phyloP scores from a whole-genome alignment of 306 rosid genomes.

The Spatholobus suberectus region DNA sequence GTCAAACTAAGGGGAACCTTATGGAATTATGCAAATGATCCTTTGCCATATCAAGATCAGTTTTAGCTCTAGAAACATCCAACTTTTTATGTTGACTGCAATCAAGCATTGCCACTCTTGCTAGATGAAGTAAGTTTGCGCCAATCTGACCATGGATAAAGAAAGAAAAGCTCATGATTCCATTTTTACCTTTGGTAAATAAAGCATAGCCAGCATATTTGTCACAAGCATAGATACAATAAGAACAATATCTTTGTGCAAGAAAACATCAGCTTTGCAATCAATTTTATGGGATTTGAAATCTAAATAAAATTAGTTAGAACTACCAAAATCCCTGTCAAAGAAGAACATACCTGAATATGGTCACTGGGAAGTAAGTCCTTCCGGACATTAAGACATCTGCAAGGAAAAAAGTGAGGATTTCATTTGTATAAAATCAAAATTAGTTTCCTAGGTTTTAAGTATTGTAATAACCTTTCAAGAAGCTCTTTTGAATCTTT shows the following conservation, averaged over 20 bases:
- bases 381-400: conserved; percentile 79
- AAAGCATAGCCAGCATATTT: conserved; percentile 14
- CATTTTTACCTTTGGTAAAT: conserved; percentile 14
- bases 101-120: conserved; percentile 66
- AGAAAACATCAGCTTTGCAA: conserved; percentile 30
- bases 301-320: background rate
- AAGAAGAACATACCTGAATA: conserved; percentile 68
- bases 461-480: conserved; percentile 63
- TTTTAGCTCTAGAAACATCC: conserved; percentile 56
- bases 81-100: conserved; percentile 47
- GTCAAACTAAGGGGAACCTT: conserved; percentile 56
- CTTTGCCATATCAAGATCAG: conserved; percentile 69
- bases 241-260: conserved; percentile 5
- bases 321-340: conserved; percentile 27
- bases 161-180: conserved; percentile 8
- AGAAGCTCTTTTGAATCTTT: conserved; percentile 84
- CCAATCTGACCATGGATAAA: conserved; percentile 62
- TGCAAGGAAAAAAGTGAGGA: conserved; percentile 36
- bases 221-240: conserved; percentile 18
- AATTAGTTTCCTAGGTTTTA: background rate
- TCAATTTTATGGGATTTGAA: conserved; percentile 31
- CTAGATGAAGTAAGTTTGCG: conserved; percentile 81
- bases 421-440: conserved; percentile 21
- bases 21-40: conserved; percentile 58
- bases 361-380: conserved; percentile 68